These are phyloP conservation scores for Suhomyces bolitotheri DNA, from an alignment of 1,139 yeast genomes.

Conservation along the genomic window DNA sequence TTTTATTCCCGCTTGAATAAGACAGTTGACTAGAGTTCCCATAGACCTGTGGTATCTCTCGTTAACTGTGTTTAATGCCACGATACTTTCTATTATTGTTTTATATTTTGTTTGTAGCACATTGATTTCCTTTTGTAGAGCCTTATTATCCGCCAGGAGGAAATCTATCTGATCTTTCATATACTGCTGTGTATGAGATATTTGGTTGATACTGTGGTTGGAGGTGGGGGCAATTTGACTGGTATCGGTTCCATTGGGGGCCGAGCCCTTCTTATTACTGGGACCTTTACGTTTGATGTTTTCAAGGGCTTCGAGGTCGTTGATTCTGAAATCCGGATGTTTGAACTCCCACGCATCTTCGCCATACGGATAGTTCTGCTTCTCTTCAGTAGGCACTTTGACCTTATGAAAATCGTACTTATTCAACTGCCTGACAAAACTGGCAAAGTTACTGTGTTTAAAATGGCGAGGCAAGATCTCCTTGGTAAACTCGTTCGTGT, in stretches of 20 bases:
- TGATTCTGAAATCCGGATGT: conserved; percentile 81
- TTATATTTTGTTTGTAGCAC: conserved; percentile 58
- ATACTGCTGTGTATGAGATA: conserved; percentile 14
- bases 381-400: conserved; percentile 58
- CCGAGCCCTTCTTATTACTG: conserved; percentile 42
- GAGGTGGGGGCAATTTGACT: conserved; percentile 1
- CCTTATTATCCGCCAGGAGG: conserved; percentile 43
- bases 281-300: conserved; percentile 83
- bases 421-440: conserved; percentile 91
- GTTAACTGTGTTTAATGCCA: conserved; percentile 55
- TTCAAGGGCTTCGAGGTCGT: conserved; percentile 70
- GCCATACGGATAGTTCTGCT: conserved; percentile 57
- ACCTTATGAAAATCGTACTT: conserved; percentile 52
- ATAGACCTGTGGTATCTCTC: conserved; percentile 58
- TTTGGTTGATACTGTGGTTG: conserved; percentile 12
- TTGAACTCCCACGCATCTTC: conserved; percentile 93
- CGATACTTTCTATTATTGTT: conserved; percentile 60
- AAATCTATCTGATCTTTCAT: conserved; percentile 48
- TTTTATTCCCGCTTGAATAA: conserved; percentile 61
- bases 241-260: conserved; percentile 10
- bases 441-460: conserved; percentile 91
- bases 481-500: conserved; percentile 62
- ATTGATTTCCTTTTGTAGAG: conserved; percentile 44
- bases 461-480: conserved; percentile 57
- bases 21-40: conserved; percentile 46